Evolutionary conservation across 306 rosid genomes (phyloP).

Genomic region (Alnus rubra): DNA sequence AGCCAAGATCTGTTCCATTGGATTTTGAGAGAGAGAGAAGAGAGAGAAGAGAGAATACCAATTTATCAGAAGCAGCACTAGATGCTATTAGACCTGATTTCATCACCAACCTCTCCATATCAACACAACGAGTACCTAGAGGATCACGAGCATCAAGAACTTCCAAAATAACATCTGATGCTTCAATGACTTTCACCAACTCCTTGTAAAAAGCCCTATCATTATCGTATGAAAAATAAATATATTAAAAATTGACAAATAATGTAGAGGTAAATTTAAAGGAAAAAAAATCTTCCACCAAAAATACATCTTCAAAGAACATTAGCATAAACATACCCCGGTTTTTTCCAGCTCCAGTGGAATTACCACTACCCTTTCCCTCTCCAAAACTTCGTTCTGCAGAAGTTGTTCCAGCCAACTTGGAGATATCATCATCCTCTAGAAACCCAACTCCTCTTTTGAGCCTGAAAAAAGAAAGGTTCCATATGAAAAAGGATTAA

Average conservation of each 20-base stretch:
- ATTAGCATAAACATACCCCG: slow-evolving; percentile 45
- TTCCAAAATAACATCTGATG: slow-evolving; percentile 91
- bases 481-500: background rate
- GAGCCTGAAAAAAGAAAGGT: slow-evolving; percentile 54
- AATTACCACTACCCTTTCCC: slow-evolving; percentile 27
- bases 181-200: slow-evolving; percentile 80
- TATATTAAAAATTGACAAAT: slow-evolving; percentile 6
- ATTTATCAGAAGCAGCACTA: slow-evolving; percentile 90
- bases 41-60: slow-evolving; percentile 42
- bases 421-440: slow-evolving; percentile 52
- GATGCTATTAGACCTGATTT: slow-evolving; percentile 71
- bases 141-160: slow-evolving; percentile 99
- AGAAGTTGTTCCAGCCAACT: slow-evolving; percentile 20
- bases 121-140: slow-evolving; percentile 82
- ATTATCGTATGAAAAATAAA: slow-evolving; percentile 37
- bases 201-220: slow-evolving; percentile 91
- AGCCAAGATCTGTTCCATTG: background rate
- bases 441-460: slow-evolving; percentile 80
- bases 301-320: background rate
- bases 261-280: background rate
- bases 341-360: slow-evolving; percentile 32
- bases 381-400: slow-evolving; percentile 20
- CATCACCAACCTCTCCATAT: slow-evolving; percentile 90
- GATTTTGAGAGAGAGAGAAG: background rate
- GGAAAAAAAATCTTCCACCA: background rate